These are phyloP conservation scores for Aspergillus fumigatiaffinis DNA, from an alignment of 2,329 filamentous ascomycete genomes.

Conservation along the genomic window DNA sequence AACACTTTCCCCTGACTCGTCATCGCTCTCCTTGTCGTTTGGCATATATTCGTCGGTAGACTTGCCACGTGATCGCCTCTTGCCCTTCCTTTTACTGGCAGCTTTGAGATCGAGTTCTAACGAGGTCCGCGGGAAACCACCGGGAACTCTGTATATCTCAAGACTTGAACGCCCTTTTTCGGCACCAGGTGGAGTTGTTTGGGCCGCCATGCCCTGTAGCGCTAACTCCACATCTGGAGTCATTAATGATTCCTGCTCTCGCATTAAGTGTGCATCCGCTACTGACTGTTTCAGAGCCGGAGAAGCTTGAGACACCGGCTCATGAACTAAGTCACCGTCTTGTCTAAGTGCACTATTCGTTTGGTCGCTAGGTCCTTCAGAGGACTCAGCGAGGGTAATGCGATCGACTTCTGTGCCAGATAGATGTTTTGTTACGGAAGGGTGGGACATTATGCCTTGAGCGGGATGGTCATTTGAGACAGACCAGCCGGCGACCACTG, in stretches of 20 bases:
- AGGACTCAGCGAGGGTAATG: neutral
- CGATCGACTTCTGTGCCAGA: neutral
- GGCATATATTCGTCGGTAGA: slow-evolving; percentile 4
- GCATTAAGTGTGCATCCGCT: neutral
- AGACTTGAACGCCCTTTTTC: slow-evolving; percentile 36
- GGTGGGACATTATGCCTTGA: slow-evolving; percentile 47
- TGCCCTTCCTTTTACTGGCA: slow-evolving; percentile 7
- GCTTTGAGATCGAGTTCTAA: slow-evolving; percentile 19
- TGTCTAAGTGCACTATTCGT: neutral
- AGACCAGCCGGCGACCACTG: slow-evolving; percentile 23
- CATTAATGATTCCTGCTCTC: slow-evolving; percentile 9
- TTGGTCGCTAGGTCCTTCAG: neutral
- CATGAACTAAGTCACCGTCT: neutral
- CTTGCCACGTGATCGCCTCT: slow-evolving; percentile 1
- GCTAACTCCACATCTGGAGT: slow-evolving; percentile 11
- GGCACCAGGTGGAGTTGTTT: slow-evolving; percentile 45
- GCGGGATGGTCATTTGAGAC: slow-evolving; percentile 52
- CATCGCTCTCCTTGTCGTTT: slow-evolving; percentile 28
- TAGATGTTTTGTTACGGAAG: slow-evolving; percentile 16
- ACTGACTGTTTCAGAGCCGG: neutral
- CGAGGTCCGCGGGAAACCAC: slow-evolving; percentile 50
- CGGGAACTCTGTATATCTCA: slow-evolving; percentile 53
- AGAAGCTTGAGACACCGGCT: neutral
- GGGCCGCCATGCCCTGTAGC: slow-evolving; percentile 45
- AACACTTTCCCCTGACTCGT: slow-evolving; percentile 42